Base-by-base conservation (phyloP, 2,329 filamentous ascomycete species). In the Nemania abortiva region DNA sequence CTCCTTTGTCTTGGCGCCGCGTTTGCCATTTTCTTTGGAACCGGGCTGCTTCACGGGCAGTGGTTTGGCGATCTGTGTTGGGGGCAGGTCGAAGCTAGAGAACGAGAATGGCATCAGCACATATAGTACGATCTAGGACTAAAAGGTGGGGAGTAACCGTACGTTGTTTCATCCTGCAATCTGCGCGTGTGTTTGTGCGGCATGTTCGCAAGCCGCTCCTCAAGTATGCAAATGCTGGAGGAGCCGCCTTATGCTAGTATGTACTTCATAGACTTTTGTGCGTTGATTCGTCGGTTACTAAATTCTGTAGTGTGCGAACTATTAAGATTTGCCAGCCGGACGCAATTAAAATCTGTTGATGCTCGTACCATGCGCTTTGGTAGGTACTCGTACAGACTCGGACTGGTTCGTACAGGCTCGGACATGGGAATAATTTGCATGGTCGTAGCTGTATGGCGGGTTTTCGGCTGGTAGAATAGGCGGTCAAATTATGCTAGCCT, bases 111-210 rank as follows among this genome's bases (percentile, higher is more conserved):
- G 54, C n/a, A 11, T 71, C 15, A 65, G 73, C 61, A 75, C 7
- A 20, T 34, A 6, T 67, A 72, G 69, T 74, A 72, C 15, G n/a
- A 71, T 73, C 76, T 34, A 53, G 37, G 5, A 67, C 37, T 13
- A 55, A 54, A 50, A 20, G 22, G 29, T 24, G 39, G 39, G 6
- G 18, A n/a, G 13, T 42, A 31, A 27, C 78, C 84, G 73, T 79
- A 90, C 90, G 84, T 83, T 18, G 83, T 83, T 57, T 84, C 82
- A 68, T 90, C 87, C 59, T 84, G 84, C 11, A 83, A 85, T 65
- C 88, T 88, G 73, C 92, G 87, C 71, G 91, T 95, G 80, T 97
- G 93, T 82, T 97, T 97, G 83, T 95, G 93, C 79, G 93, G 93
- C 93, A 97, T 97, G 39, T 10, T 54, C 47, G 31, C 24, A 50